These are phyloP conservation scores for Mycena kentingensis DNA, from an alignment of 768 basidiomycete genomes.

Conservation along the genomic window DNA sequence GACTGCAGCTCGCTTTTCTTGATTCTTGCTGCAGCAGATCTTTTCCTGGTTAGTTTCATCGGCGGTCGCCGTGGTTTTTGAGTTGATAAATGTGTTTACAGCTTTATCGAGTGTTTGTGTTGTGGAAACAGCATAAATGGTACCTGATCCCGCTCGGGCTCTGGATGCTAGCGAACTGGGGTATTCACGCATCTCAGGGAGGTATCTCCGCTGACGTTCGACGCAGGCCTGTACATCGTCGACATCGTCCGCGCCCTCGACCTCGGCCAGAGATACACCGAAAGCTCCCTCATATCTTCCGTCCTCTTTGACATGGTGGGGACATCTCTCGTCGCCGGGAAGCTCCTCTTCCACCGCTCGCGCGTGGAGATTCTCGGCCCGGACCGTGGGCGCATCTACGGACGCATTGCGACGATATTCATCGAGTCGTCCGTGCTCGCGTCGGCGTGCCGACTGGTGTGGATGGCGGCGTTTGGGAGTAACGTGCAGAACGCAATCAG, in stretches of 20 bases:
- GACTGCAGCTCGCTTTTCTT: conserved; percentile 14
- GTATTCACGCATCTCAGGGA: background rate
- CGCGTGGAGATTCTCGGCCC: conserved; percentile 8
- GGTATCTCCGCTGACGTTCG: background rate
- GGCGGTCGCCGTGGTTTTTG: conserved; percentile 2
- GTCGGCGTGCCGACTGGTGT: conserved; percentile 15
- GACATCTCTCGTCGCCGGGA: conserved; percentile 7
- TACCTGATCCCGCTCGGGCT: background rate
- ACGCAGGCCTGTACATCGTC: conserved; percentile 1
- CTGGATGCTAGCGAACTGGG: conserved; percentile 6
- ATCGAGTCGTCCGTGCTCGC: conserved; percentile 9
- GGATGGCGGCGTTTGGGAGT: conserved; percentile 14
- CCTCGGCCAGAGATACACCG: conserved; percentile 5
- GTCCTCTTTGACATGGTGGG: conserved; percentile 4
- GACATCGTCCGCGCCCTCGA: conserved; percentile 3
- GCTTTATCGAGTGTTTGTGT: conserved; percentile 11
- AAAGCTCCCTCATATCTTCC: conserved; percentile 4
- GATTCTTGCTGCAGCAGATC: conserved; percentile 14
- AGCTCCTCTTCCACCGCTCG: conserved; percentile 6
- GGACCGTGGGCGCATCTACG: conserved; percentile 5
- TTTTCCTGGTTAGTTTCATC: conserved; percentile 9
- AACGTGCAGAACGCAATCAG: conserved; percentile 6
- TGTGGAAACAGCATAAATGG: conserved; percentile 4
- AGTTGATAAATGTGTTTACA: no score
- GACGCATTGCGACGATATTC: conserved; percentile 2